Percentiles rank a stretch among this genome's conserved stretches.
Conservation (phyloP, 2,329 filamentous ascomycete species). For the Diaporthe vaccinii region DNA sequence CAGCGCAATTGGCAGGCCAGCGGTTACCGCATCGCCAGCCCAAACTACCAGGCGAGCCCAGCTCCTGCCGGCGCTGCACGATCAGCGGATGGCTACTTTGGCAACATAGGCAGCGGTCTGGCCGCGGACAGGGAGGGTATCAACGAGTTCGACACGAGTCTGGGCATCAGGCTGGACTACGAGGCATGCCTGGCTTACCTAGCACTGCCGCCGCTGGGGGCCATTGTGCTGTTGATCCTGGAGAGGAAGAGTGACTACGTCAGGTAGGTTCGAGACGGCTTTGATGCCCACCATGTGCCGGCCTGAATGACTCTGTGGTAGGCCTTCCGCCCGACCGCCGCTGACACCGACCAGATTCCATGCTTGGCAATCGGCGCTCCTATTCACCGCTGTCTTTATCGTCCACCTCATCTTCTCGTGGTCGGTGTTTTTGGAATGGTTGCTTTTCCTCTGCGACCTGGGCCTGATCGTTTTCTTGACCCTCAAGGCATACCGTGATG, state of each 20-base stretch:
- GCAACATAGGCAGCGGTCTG: constrained; percentile 53
- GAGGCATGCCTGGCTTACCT: constrained; percentile 94
- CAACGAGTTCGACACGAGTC: constrained; percentile 90
- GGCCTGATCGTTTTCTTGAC: constrained; percentile 82
- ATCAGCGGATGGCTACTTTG: constrained; percentile 53
- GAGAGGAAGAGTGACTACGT: constrained; percentile 99
- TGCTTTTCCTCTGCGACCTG: constrained; percentile 83
- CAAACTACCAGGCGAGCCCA: constrained; percentile 49
- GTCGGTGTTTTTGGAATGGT: constrained; percentile 86
- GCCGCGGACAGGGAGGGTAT: constrained; percentile 66
- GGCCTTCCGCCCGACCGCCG: constrained; percentile 1
- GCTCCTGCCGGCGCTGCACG: constrained; percentile 43
- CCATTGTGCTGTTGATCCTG: constrained; percentile 84
- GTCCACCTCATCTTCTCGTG: constrained; percentile 89
- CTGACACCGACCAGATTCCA: constrained; percentile 77
- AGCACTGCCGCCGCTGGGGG: constrained; percentile 85
- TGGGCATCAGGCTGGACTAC: constrained; percentile 88
- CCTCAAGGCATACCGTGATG: constrained; percentile 86
- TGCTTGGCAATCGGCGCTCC: constrained; percentile 91
- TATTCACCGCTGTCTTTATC: constrained; percentile 82
- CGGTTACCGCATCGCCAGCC: constrained; percentile 56
- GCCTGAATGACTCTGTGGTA: neutral
- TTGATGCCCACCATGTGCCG: neutral
- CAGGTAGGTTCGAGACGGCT: constrained; percentile 67
- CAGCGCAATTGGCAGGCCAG: constrained; percentile 66